Conservation (phyloP, 2,329 filamentous ascomycete genomes). For the Curvularia verruculosa region DNA sequence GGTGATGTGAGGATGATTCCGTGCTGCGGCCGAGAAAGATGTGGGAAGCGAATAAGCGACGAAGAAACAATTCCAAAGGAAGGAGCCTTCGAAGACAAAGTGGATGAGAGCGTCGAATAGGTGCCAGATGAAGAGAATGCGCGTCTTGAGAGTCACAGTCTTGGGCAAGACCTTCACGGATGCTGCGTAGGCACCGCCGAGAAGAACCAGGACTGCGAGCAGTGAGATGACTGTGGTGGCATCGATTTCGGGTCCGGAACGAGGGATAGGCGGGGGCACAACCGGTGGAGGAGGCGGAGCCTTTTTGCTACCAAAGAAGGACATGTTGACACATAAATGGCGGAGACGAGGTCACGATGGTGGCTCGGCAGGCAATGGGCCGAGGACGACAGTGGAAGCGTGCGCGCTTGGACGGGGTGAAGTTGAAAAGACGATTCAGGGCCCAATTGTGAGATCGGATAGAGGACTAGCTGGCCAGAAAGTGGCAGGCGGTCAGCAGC, state of each 20-base stretch:
- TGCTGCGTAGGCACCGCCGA: constrained; percentile 59
- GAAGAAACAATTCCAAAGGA: constrained; percentile 94
- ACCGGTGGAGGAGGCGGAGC: constrained; percentile 61
- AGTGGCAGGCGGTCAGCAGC: constrained; percentile 35
- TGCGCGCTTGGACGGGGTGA: constrained; percentile 13
- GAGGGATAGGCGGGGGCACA: constrained; percentile 59
- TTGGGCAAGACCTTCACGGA: constrained; percentile 60
- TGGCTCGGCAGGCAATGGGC: constrained; percentile 13
- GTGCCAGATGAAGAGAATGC: constrained; percentile 92
- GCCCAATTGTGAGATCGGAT: constrained; percentile 35
- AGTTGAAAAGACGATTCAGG: constrained; percentile 20
- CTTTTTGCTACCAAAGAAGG: constrained; percentile 31
- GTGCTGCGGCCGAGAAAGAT: constrained; percentile 36
- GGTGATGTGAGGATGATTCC: constrained; percentile 42
- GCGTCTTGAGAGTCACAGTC: constrained; percentile 62
- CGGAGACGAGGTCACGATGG: constrained; percentile 4
- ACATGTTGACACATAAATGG: constrained; percentile 13
- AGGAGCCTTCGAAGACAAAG: constrained; percentile 87
- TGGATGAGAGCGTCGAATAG: constrained; percentile 91
- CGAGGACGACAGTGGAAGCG: constrained; percentile 15
- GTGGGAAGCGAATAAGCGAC: constrained; percentile 58
- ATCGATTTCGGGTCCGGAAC: constrained; percentile 54
- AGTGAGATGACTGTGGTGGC: constrained; percentile 62
- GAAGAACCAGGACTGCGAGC: constrained; percentile 59
- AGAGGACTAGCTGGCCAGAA: constrained; percentile 16